A percentile compares a stretch with the other conserved stretches of the same genome.
These are phyloP conservation scores for Sanguinoderma infundibulare DNA, from an alignment of 1,284 basidiomycete species.

Conservation along the genomic window DNA sequence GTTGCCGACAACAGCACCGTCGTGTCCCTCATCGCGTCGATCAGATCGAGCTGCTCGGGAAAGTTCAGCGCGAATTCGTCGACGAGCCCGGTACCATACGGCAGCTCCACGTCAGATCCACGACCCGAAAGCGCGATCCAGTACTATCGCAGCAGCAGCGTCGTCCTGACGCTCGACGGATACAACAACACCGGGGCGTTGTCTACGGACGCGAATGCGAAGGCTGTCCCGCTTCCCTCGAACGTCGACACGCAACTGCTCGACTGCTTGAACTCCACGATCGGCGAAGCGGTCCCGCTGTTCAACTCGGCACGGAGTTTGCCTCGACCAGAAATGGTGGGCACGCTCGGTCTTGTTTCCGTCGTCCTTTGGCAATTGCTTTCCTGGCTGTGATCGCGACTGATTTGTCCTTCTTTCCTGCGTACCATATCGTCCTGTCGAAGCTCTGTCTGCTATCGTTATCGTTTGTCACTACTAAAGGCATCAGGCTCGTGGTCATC, in stretches of 20 bases:
- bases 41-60: constrained; percentile 47
- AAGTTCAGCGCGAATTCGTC: constrained; percentile 27
- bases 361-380: not conserved
- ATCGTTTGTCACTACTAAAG: too few relatives aligned
- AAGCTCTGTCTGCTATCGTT: too few relatives aligned
- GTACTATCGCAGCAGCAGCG: constrained; percentile 63
- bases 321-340: not conserved
- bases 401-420: not conserved
- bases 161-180: constrained; percentile 59
- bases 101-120: constrained; percentile 30
- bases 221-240: constrained; percentile 52
- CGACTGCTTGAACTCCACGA: constrained; percentile 57
- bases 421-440: too few relatives aligned
- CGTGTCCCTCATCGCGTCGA: constrained; percentile 48
- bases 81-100: constrained; percentile 16
- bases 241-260: constrained; percentile 51
- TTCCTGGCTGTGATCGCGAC: not conserved
- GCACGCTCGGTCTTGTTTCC: not conserved
- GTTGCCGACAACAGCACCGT: constrained; percentile 63
- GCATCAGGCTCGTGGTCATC: too few relatives aligned
- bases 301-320: constrained; percentile 32
- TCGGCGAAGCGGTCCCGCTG: constrained; percentile 51
- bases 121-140: constrained; percentile 58
- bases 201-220: constrained; percentile 40
- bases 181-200: constrained; percentile 65